Base-by-base conservation (phyloP, 495 filamentous ascomycete species). In the Aspergillus saccharolyticus region DNA sequence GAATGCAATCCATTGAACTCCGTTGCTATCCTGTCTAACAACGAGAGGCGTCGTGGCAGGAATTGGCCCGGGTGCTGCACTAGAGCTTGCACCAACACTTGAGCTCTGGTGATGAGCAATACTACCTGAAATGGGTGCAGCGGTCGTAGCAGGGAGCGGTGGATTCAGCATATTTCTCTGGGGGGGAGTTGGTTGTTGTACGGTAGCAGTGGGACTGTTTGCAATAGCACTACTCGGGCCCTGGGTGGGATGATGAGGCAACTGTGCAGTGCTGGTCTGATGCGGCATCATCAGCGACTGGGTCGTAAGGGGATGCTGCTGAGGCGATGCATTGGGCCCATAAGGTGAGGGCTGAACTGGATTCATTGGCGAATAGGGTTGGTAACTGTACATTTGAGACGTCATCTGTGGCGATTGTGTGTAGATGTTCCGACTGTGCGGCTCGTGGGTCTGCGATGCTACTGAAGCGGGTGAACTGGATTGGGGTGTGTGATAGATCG, bases 1-100 rank as follows among this genome's bases (percentile, higher is more conserved):
- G 56, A 98, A 98, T 3, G 91, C 90, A 61, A 98, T 98, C 94
- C 94, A 97, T 68, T 98, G 94, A 12, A 97, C 94, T 16, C 94
- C 94, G 61, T 96, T 97, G 65, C 89, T 88, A 65, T 97, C 94
- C 70, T 97, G 93, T 58, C 93, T 80, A 42, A 97, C 94, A 7
- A 98, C 93, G 4, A 96, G 76, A 0, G 94, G 94, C 0, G 94
- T 97, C 14, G 94, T 98, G 1, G 94, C 94, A n/a, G 94, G 94
- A 67, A 98, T 98, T 0, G 94, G 94, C 12, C 94, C 94, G n/a
- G 94, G 94, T 20, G 94, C 94, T 16, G 94, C 91, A 64, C 89
- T 96, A 56, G 94, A 96, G 46, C 90, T 88, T 3, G 81, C 78
- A 10, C 73, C 75, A 43, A 72, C 64, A 46, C 66, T 59, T 15